Evolutionary conservation across 768 basidiomycete species (phyloP).

Genomic region (Leucocoprinus leucothites): DNA sequence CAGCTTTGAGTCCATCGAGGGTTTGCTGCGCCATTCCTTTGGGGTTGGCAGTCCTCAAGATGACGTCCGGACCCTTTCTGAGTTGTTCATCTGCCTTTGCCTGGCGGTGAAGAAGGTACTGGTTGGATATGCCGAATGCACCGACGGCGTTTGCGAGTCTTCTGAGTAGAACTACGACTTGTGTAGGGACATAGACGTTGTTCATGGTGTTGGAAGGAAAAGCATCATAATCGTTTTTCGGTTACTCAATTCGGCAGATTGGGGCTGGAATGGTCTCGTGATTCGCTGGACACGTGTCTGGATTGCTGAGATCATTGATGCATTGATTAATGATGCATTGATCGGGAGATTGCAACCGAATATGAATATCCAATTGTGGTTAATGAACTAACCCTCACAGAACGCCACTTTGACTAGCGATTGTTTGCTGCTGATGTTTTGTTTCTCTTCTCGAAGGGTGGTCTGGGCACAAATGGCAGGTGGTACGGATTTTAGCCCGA

Average conservation of each 20-base stretch:
- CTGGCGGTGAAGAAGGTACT: conserved; percentile 43
- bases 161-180: conserved; percentile 58
- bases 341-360: neutral
- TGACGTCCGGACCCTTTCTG: neutral
- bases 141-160: conserved; percentile 68
- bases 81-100: conserved; percentile 1
- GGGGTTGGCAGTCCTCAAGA: neutral
- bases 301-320: neutral
- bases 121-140: conserved; percentile 65
- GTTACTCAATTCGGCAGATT: neutral
- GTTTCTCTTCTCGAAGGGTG: neutral
- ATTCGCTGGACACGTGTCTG: neutral
- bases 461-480: neutral
- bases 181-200: conserved; percentile 51
- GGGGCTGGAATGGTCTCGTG: conserved; percentile 7
- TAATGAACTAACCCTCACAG: neutral
- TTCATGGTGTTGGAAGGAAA: conserved; percentile 28
- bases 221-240: conserved; percentile 4
- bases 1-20: conserved; percentile 17
- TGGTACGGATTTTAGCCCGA: neutral
- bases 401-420: neutral
- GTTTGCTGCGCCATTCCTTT: conserved; percentile 8
- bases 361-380: neutral
- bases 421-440: too few species aligned
- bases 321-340: too few species aligned